Evolutionary conservation across 345 rosid species (phyloP).

Genomic region (Pseudoturritis turrita): DNA sequence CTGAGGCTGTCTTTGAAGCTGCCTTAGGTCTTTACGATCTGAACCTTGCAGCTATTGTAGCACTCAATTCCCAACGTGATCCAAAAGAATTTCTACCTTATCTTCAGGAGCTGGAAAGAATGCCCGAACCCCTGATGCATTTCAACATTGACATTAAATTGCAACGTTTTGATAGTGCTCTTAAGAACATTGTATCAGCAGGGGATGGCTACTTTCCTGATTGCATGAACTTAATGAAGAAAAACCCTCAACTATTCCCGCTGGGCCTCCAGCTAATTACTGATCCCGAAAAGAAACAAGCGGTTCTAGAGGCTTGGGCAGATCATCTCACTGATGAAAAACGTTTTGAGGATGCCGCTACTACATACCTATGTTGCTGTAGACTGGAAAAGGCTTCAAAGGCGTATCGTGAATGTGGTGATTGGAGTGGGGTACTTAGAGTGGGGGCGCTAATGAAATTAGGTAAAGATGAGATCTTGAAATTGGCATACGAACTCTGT

Average conservation of each 20-base stretch:
- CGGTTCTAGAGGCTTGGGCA: slow-evolving; percentile 88
- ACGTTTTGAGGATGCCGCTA: slow-evolving; percentile 86
- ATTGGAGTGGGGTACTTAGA: slow-evolving; percentile 86
- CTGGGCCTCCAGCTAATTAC: slow-evolving; percentile 66
- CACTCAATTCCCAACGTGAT: slow-evolving; percentile 88
- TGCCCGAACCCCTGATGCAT: slow-evolving; percentile 70
- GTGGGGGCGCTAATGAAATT: slow-evolving; percentile 80
- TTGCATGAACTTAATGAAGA: slow-evolving; percentile 69
- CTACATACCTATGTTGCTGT: slow-evolving; percentile 69
- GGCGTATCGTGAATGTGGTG: slow-evolving; percentile 80
- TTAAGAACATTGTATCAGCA: slow-evolving; percentile 71
- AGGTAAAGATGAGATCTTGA: slow-evolving; percentile 60
- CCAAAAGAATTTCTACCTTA: slow-evolving; percentile 98
- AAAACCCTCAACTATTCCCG: slow-evolving; percentile 78
- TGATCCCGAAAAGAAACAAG: slow-evolving; percentile 54
- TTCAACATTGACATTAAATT: slow-evolving; percentile 81
- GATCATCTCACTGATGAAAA: slow-evolving; percentile 74
- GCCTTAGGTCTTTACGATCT: slow-evolving; percentile 94
- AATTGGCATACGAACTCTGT: slow-evolving; percentile 76
- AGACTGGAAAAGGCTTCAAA: slow-evolving; percentile 79
- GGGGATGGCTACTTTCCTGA: slow-evolving; percentile 70
- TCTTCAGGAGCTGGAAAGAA: slow-evolving; percentile 71
- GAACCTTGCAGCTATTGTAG: slow-evolving; percentile 97
- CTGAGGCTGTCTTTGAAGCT: slow-evolving; percentile 90
- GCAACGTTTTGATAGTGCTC: slow-evolving; percentile 79